Percentiles rank a stretch among this genome's conserved stretches.
phyloP scores from a whole-genome alignment of 352 stramenopile genomes.

The Phytopythium vexans region DNA sequence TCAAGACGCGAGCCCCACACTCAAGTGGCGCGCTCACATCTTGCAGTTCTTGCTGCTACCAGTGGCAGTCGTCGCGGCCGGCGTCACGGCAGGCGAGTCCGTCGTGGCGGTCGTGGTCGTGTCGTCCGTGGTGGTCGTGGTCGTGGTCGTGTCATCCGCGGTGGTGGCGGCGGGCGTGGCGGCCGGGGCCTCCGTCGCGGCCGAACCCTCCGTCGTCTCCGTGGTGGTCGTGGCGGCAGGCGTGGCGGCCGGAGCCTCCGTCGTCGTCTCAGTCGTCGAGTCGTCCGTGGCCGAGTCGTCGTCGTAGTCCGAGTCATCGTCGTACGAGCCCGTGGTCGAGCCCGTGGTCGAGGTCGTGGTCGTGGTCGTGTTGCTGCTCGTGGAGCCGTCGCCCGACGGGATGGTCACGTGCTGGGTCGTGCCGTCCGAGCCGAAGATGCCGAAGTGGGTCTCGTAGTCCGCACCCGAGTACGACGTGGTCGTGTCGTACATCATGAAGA shows the following conservation, averaged over 20 bases:
- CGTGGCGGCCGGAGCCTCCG: constrained; percentile 10
- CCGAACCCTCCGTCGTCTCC: constrained; percentile 8
- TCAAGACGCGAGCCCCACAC: background rate
- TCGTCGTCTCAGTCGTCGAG: constrained; percentile 10
- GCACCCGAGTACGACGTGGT: constrained; percentile 34
- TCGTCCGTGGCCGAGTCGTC: background rate
- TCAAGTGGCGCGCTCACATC: constrained; percentile 2
- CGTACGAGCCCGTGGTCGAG: background rate
- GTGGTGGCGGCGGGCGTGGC: constrained; percentile 12
- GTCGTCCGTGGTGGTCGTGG: constrained; percentile 15
- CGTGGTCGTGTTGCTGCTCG: constrained; percentile 6
- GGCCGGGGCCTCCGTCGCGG: constrained; percentile 15
- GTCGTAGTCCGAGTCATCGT: background rate
- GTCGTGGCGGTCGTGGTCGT: no score
- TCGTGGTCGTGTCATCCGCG: constrained; percentile 10
- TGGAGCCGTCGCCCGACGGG: constrained; percentile 16
- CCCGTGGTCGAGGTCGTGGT: constrained; percentile 11
- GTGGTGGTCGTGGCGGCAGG: constrained; percentile 11
- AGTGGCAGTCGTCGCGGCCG: constrained; percentile 3
- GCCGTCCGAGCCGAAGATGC: constrained; percentile 27
- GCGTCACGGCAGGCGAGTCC: background rate
- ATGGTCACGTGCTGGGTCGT: constrained; percentile 35
- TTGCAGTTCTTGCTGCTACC: constrained; percentile 6
- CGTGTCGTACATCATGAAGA: constrained; percentile 68
- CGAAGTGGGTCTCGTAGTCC: constrained; percentile 65